Base-by-base conservation (phyloP, 2,329 filamentous ascomycete genomes). In the Catunica adiposa region DNA sequence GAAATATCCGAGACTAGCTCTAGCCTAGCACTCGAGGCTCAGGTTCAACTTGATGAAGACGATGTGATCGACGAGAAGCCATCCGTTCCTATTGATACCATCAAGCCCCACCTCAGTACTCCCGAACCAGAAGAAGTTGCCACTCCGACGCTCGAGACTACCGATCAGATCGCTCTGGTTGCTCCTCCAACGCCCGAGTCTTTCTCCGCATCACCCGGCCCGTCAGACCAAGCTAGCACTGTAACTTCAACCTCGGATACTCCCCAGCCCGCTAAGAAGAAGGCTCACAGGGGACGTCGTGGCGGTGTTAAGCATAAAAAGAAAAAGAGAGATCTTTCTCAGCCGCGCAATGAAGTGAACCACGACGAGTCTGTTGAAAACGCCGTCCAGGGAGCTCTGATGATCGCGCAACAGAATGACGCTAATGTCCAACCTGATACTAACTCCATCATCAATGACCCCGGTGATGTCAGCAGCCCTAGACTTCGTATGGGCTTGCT, bases 281-380 rank as follows among this genome's bases (percentile, higher is more conserved):
- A 83, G 65, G 74, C 78, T 0, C 82, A 84, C 56, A 75, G 84
- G 56, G 85, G 85, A 3, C 75, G 79, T n/a, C 77, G 85, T 51
- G 85, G 84, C 22, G 84, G 85, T 1, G 76, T 78, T 17, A 82
- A 83, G 64, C 80, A 84, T 58, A 77, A 79, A 59, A 78, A 78
- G 58, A 73, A 72, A 14, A 74, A 75, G 56, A 71, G 71, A 47
- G 76, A 78, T 59, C 73, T 80, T 14, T 76, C 76, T 0, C 69
- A 71, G 52, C 73, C 72, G 2, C 69, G 72, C 15, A 73, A 71
- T 9, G 77, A 78, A 47, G 73, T 73, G 2, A 62, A 64, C 0
- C 11, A 53, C 3, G 61, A 63, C 0, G 62, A 67, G 54, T 67
- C 70, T 8, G 76, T 82, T 52, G 83, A 86, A 47, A 82, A 82